These are phyloP conservation scores for Spergularia bocconei DNA, from an alignment of 148 eudicot genomes.

Conservation along the genomic window DNA sequence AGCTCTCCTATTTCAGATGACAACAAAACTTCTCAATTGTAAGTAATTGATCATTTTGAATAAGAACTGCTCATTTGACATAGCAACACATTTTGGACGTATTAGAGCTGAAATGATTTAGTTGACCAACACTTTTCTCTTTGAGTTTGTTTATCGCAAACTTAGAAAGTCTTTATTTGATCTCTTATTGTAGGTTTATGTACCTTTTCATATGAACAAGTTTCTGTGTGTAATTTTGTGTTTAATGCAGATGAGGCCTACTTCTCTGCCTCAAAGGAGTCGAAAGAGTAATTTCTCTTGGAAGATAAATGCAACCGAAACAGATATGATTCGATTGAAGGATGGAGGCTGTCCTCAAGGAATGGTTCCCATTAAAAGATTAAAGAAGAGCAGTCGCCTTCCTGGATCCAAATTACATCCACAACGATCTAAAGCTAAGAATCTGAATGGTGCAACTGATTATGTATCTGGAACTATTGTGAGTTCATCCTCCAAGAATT, in stretches of 20 bases:
- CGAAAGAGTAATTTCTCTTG: not conserved
- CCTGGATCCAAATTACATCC: not conserved
- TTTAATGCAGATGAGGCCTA: conserved; percentile 19
- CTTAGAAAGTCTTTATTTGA: too few relatives aligned
- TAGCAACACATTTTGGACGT: too few relatives aligned
- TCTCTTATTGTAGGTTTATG: too few relatives aligned
- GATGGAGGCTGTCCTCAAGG: conserved; percentile 22
- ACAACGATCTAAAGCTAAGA: not conserved
- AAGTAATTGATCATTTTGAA: too few relatives aligned
- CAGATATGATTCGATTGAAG: conserved; percentile 1
- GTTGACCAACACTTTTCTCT: too few relatives aligned
- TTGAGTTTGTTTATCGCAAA: too few relatives aligned
- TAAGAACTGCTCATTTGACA: too few relatives aligned
- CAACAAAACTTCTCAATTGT: not conserved
- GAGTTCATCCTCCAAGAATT: conserved; percentile 5
- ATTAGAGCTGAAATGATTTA: too few relatives aligned
- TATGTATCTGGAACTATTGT: conserved; percentile 16
- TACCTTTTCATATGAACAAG: too few relatives aligned
- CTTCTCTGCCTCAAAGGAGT: conserved; percentile 6
- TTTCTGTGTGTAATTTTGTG: too few relatives aligned
- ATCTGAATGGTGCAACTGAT: conserved; percentile 1
- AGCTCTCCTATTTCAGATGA: not conserved
- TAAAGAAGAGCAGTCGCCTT: not conserved
- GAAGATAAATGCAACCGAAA: conserved; percentile 2
- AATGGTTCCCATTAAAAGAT: conserved; percentile 23